These are phyloP conservation scores for Colletotrichum liaoningense DNA, from an alignment of 2,329 filamentous ascomycete species.

Conservation along the genomic window DNA sequence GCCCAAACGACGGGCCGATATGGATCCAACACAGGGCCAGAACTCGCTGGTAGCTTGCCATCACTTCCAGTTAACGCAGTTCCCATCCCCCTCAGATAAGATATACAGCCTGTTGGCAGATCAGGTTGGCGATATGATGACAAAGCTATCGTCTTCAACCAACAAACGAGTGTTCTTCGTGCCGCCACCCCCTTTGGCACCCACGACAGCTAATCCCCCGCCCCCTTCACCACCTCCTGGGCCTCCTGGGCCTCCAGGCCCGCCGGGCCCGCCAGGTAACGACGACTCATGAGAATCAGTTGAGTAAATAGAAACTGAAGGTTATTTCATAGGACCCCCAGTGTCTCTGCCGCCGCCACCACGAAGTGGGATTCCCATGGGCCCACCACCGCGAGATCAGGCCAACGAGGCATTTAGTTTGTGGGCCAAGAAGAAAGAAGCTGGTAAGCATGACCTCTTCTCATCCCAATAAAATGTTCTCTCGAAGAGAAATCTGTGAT, in stretches of 20 bases:
- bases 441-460: neutral
- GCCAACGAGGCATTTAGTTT: neutral
- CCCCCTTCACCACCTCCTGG: slow-evolving; percentile 2
- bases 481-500: neutral
- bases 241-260: neutral
- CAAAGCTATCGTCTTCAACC: neutral
- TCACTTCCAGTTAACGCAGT: slow-evolving; percentile 36
- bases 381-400: neutral
- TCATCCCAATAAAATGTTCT: neutral
- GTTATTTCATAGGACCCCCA: neutral
- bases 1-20: slow-evolving; percentile 4
- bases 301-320: neutral
- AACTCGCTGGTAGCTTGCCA: slow-evolving; percentile 33
- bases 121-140: slow-evolving; percentile 12
- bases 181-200: neutral
- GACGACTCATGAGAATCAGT: neutral
- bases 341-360: neutral
- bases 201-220: neutral
- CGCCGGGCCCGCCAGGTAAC: neutral
- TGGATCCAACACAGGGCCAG: neutral
- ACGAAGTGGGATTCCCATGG: neutral
- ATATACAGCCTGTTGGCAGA: slow-evolving; percentile 29
- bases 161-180: neutral
- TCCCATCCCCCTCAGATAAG: slow-evolving; percentile 34
- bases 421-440: slow-evolving; percentile 10